phyloP scores from a whole-genome alignment of 257 asterid genomes.

The Eustoma russellianum region DNA sequence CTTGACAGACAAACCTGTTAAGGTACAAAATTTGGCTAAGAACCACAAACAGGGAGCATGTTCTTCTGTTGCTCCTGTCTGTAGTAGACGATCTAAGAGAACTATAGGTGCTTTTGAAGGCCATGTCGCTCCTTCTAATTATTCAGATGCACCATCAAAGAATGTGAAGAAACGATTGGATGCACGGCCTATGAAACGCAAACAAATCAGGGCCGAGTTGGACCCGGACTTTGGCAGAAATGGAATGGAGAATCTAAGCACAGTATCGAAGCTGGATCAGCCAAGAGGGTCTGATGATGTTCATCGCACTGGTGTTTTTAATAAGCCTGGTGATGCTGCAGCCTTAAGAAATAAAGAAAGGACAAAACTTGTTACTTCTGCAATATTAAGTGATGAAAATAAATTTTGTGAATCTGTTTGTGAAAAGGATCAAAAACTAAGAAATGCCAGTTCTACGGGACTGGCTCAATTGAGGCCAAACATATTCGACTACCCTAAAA shows the following conservation, averaged over 20 bases:
- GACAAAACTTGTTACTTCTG: slow-evolving; percentile 8
- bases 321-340: slow-evolving; percentile 21
- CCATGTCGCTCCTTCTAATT: slow-evolving; percentile 12
- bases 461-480: slow-evolving; percentile 13
- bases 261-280: slow-evolving; percentile 3
- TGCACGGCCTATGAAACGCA: slow-evolving; percentile 14
- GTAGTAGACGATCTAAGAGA: slow-evolving; percentile 43
- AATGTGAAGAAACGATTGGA: slow-evolving; percentile 19
- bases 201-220: slow-evolving; percentile 17
- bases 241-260: slow-evolving; percentile 7
- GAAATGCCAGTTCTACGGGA: slow-evolving; percentile 23
- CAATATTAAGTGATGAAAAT: slow-evolving; percentile 13
- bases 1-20: slow-evolving; percentile 15
- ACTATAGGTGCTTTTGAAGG: slow-evolving; percentile 21
- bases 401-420: not conserved
- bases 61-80: slow-evolving; percentile 27
- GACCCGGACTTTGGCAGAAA: slow-evolving; percentile 9
- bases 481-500: slow-evolving; percentile 16
- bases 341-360: slow-evolving; percentile 22
- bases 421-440: slow-evolving; percentile 23
- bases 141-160: slow-evolving; percentile 17
- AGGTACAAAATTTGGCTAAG: slow-evolving; percentile 18
- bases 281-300: slow-evolving; percentile 11
- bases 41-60: slow-evolving; percentile 12
- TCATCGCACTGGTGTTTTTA: slow-evolving; percentile 11